Conservation (phyloP, 176 grass and related monocot genomes). For the Puccinellia tenuiflora region DNA sequence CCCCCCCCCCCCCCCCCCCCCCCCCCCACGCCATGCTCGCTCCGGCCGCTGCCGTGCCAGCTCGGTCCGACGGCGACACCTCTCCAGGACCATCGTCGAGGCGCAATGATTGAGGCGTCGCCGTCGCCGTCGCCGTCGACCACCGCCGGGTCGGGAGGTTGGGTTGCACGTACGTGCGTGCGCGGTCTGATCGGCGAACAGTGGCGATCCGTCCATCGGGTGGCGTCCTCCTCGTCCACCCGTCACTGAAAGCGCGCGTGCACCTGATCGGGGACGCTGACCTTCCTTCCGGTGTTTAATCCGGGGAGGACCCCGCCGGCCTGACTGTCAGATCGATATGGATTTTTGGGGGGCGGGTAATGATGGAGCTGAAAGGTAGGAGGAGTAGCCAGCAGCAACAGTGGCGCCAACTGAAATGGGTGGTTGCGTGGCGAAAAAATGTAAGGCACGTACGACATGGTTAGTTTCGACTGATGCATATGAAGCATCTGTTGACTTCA, state of each 20-base stretch:
- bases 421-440: not conserved
- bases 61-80: not conserved
- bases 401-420: not conserved
- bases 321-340: not conserved
- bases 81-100: not conserved
- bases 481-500: no score
- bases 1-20: no score
- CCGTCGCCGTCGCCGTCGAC: not conserved
- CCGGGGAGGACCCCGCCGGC: not conserved
- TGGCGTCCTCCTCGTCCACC: not conserved
- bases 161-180: not conserved
- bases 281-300: not conserved
- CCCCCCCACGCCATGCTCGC: not conserved
- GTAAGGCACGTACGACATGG: not conserved
- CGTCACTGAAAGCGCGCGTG: not conserved
- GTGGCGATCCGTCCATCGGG: not conserved
- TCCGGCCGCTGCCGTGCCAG: not conserved
- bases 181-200: not conserved
- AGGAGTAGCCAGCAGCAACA: not conserved
- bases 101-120: constrained; percentile 8
- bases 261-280: constrained; percentile 17
- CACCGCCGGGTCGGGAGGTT: not conserved
- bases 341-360: not conserved
- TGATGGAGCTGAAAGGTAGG: not conserved
- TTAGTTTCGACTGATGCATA: not conserved